Evolutionary conservation across 495 filamentous ascomycete species (phyloP), one percentile per base, ranked within the genome.

Genomic region (Arthonia radiata): DNA sequence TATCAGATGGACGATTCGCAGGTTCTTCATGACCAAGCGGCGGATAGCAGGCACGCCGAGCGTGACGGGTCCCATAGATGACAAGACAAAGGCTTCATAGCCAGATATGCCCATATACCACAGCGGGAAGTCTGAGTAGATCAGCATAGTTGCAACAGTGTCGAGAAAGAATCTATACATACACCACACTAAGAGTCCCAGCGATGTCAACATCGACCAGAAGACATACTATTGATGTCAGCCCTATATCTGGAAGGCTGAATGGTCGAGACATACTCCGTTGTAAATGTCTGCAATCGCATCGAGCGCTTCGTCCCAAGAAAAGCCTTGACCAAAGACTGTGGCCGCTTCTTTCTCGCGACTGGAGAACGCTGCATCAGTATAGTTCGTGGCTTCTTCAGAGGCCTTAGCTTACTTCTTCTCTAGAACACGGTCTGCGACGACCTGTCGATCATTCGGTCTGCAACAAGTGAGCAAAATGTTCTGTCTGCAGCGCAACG

Each of bases 101-200:
- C 89, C 89, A 5, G 89, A 99, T 33, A 99, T 81, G 31, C 89
- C 89, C 89, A 99, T 94, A 46, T 93, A 67, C 89, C 89, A 99
- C n/a, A 99, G 63, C 10, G 86, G 86, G 42, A 99, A 99, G 44
- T 90, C 76, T 81, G 34, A 4, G 5, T 11, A 17, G 2, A 28
- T 31, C 15, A 40, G 52, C 23, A 43, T 35, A 25, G 6, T 25
- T 18, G 12, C 15, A 11, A 31, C 14, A 5, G 19, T 9, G 9
- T 19, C 4, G 26, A 47, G 9, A 11, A 1, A 34, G 10, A 15
- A 11, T 5, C 19, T 23, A n/a, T 19, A 56, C 76, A 62, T 64
- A 83, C 76, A 99, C 89, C 89, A 99, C 15, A 94, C 70, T 18
- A 72, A 57, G 16, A 94, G 55, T 21, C 75, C 79, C 27, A 99